phyloP scores from a whole-genome alignment of 1,284 basidiomycete species.

The Ustilago vetiveriae region DNA sequence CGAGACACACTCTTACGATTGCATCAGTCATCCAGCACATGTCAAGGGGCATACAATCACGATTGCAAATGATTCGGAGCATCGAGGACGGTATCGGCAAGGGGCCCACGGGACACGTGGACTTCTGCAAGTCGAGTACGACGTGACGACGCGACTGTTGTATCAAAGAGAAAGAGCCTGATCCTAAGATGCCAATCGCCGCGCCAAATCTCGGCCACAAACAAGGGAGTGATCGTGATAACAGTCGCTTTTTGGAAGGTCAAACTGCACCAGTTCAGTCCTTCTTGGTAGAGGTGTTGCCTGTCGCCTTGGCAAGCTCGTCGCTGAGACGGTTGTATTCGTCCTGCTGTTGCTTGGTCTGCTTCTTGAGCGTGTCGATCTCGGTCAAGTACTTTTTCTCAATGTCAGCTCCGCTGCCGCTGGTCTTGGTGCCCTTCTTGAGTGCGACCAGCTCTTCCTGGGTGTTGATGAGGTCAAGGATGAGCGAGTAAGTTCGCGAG shows the following conservation, averaged over 20 bases:
- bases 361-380: constrained; percentile 64
- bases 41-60: no score
- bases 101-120: no score
- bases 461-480: constrained; percentile 86
- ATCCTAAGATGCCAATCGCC: no score
- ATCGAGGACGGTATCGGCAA: no score
- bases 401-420: constrained; percentile 56
- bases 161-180: no score
- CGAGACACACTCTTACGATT: no score
- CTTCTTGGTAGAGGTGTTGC: constrained; percentile 57
- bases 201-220: no score
- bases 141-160: no score
- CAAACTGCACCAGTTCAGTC: constrained; percentile 6
- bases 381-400: constrained; percentile 50
- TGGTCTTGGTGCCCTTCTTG: constrained; percentile 72
- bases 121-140: no score
- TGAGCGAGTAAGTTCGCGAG: constrained; percentile 88
- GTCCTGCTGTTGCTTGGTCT: constrained; percentile 63
- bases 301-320: constrained; percentile 58
- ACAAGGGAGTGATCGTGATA: neutral
- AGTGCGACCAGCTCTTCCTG: constrained; percentile 87
- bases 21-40: no score
- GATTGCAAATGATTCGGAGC: no score
- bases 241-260: neutral
- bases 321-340: constrained; percentile 66